Base-by-base conservation (phyloP, 805 yeast genomes). In the Wickerhamiella domercqiae region DNA sequence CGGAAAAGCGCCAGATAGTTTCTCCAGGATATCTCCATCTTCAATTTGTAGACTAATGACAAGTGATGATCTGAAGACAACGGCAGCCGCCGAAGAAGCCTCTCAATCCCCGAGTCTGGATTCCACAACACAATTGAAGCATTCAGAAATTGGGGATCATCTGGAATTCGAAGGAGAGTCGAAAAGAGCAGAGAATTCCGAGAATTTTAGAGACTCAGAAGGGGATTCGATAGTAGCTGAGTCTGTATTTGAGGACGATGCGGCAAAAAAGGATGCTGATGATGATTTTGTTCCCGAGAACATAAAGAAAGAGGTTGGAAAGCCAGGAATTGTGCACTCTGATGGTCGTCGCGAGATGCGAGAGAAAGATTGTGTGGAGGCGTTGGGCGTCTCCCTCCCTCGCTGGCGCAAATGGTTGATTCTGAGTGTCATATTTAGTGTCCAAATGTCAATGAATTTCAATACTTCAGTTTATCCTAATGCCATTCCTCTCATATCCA, bases 371-470 rank as follows among this genome's bases (percentile, higher is more conserved):
- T 55, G 61, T 39, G 59, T 56, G 41, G 61, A 60, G 13, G 51
- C 48, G 32, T 49, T 62, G 9, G 67, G 66, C 4, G 60, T 46
- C 41, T 32, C 46, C 13, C 61, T 51, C 40, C 54, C 64, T 2
- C 32, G 50, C 36, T 32, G 34, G 32, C 57, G 54, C 38, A 62
- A 62, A 43, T 60, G 65, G 65, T 44, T 40, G 22, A 55, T 61
- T 26, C 40, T 62, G n/a, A 45, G 61, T 1, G 57, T 61, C 2
- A 54, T 60, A 15, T 62, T 62, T 36, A 40, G 51, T 11, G 64
- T 61, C 13, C 67, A 62, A 41, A 39, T 59, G 35, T 61, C 65
- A 3, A 62, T 62, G 66, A 62, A 62, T 44, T 62, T 59, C 51
- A 62, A 62, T 45, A 42, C 67, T 1, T 52, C 61, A 40, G 55